These are phyloP conservation scores for Candida taoyuanica DNA, from an alignment of 805 yeast species.

Conservation along the genomic window DNA sequence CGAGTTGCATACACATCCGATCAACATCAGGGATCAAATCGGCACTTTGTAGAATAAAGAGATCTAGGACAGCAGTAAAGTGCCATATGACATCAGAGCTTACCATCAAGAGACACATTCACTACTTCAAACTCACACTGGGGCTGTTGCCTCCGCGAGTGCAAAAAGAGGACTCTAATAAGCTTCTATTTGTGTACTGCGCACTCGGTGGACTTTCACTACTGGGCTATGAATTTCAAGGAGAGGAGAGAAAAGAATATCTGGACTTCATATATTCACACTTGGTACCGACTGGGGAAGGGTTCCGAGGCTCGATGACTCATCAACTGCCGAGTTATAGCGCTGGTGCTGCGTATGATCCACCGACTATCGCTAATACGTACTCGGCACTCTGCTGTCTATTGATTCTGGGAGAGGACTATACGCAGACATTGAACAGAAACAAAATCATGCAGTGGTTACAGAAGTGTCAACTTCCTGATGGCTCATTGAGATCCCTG, in stretches of 20 bases:
- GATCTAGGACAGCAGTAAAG: too few species aligned
- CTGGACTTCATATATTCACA: slow-evolving; percentile 45
- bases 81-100: slow-evolving; percentile 1
- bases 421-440: slow-evolving; percentile 35
- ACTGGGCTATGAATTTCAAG: slow-evolving; percentile 25
- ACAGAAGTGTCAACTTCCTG: slow-evolving; percentile 49
- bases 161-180: slow-evolving; percentile 65
- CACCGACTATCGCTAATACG: slow-evolving; percentile 69
- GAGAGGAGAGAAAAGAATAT: slow-evolving; percentile 28
- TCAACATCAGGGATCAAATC: too few species aligned
- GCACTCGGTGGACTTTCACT: slow-evolving; percentile 49
- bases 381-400: slow-evolving; percentile 64
- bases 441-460: slow-evolving; percentile 50
- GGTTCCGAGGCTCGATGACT: slow-evolving; percentile 57
- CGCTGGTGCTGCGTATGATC: slow-evolving; percentile 38
- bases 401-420: slow-evolving; percentile 44
- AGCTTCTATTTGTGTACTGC: slow-evolving; percentile 66
- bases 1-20: too few species aligned
- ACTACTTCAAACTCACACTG: slow-evolving; percentile 49
- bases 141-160: slow-evolving; percentile 48
- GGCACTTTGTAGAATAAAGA: too few species aligned
- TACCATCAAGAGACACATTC: slow-evolving; percentile 25
- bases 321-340: slow-evolving; percentile 29
- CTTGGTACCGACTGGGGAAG: slow-evolving; percentile 35
- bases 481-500: slow-evolving; percentile 54